Percentiles rank a stretch among this genome's conserved stretches.
These are phyloP conservation scores for Neonectria sp. DNA, from an alignment of 2,329 filamentous ascomycete genomes.

Conservation along the genomic window DNA sequence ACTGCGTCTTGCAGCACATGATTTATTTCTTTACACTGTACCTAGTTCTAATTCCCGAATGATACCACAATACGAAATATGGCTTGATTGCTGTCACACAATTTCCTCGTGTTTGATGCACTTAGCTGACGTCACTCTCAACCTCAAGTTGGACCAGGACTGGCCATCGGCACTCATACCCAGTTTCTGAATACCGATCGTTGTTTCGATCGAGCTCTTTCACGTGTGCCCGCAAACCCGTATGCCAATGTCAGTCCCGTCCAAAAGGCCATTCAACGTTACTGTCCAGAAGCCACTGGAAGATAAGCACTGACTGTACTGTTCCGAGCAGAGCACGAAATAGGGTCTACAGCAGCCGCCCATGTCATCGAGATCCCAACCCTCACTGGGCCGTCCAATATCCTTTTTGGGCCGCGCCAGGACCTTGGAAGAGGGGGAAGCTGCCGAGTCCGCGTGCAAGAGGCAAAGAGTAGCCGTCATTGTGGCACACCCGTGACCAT, in stretches of 20 bases:
- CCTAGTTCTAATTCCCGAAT: not conserved
- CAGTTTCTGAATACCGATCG: not conserved
- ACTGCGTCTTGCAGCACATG: not conserved
- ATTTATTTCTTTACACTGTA: not conserved
- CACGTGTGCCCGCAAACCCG: too few relatives aligned
- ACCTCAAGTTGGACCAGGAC: not conserved
- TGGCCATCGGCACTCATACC: not conserved
- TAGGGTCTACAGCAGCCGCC: not conserved
- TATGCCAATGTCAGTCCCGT: too few relatives aligned
- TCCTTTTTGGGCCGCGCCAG: not conserved
- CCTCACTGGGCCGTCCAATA: not conserved
- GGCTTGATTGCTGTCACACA: not conserved
- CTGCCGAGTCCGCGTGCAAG: slow-evolving; percentile 5
- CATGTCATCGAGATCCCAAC: slow-evolving; percentile 11
- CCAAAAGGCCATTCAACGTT: not conserved
- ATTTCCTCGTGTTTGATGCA: not conserved
- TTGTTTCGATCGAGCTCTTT: not conserved
- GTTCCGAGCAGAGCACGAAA: not conserved
- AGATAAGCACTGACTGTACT: not conserved
- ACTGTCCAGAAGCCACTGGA: not conserved
- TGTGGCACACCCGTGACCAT: slow-evolving; percentile 37
- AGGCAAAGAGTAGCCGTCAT: slow-evolving; percentile 34
- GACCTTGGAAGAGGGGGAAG: not conserved
- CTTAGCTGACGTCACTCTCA: not conserved
- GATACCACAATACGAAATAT: slow-evolving; percentile 7